Evolutionary conservation across 2,329 filamentous ascomycete species (phyloP).

Genomic region (Emergomyces orientalis): DNA sequence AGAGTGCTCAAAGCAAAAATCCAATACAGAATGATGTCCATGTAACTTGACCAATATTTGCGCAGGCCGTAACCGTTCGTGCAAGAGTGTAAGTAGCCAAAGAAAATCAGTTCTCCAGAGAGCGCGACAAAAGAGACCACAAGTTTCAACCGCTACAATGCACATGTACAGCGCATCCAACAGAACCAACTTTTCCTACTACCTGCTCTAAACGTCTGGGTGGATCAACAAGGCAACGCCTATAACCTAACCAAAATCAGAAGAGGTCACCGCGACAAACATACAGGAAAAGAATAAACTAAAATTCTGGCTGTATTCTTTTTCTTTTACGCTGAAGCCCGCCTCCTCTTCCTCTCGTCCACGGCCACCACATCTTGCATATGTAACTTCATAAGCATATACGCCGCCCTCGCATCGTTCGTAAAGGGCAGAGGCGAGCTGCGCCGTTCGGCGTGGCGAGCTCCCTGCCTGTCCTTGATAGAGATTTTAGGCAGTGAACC

Average conservation of each 20-base stretch:
- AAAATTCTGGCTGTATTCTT: no score
- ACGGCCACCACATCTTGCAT: conserved; percentile 23
- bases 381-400: conserved; percentile 29
- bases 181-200: background rate
- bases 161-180: background rate
- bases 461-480: conserved; percentile 11
- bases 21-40: no score
- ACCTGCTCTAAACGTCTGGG: background rate
- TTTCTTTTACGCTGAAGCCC: conserved; percentile 13
- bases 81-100: background rate
- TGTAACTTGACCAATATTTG: no score
- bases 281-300: background rate
- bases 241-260: background rate
- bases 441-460: conserved; percentile 8
- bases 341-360: conserved; percentile 18
- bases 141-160: background rate
- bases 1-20: no score
- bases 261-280: background rate
- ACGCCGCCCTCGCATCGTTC: conserved; percentile 30
- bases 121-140: background rate
- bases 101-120: background rate
- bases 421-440: conserved; percentile 20
- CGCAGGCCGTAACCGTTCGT: no score
- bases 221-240: background rate
- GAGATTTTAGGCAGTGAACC: background rate